Evolutionary conservation across 2,329 filamentous ascomycete species (phyloP).

Genomic region (Fusarium torreyae): DNA sequence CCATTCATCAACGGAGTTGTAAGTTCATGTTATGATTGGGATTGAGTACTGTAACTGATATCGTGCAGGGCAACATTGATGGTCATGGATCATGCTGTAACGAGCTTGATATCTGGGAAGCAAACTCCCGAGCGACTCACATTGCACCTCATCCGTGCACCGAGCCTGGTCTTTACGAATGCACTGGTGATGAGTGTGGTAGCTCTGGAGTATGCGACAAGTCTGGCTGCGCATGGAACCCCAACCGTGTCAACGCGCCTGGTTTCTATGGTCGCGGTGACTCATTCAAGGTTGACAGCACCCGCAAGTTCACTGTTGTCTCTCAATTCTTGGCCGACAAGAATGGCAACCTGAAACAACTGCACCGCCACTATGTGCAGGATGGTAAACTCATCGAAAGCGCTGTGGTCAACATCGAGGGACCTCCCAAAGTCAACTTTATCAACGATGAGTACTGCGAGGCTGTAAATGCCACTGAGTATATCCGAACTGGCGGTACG

Average conservation of each 20-base stretch:
- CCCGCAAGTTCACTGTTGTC: conserved; percentile 61
- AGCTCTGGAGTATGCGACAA: conserved; percentile 61
- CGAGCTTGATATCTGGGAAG: conserved; percentile 71
- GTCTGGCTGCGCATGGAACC: conserved; percentile 62
- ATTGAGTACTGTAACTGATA: background rate
- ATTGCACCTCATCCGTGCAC: conserved; percentile 67
- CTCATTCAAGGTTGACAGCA: conserved; percentile 55
- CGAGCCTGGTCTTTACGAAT: conserved; percentile 60
- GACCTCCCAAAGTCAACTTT: conserved; percentile 54
- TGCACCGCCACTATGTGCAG: conserved; percentile 63
- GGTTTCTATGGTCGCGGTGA: conserved; percentile 54
- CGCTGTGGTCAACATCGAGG: conserved; percentile 36
- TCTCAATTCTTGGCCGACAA: conserved; percentile 64
- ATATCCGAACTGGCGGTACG: conserved; percentile 58
- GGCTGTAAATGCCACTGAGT: conserved; percentile 51
- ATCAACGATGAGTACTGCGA: conserved; percentile 57
- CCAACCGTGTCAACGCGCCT: conserved; percentile 53
- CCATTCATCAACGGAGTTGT: conserved; percentile 67
- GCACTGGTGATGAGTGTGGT: conserved; percentile 59
- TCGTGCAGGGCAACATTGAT: conserved; percentile 35
- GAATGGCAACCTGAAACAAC: conserved; percentile 62
- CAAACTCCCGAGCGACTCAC: conserved; percentile 62
- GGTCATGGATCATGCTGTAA: conserved; percentile 64
- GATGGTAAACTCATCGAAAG: conserved; percentile 50
- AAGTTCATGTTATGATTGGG: conserved; percentile 8